phyloP scores from a whole-genome alignment of 192 early-diverging fungal genomes.

The Coemansia sp. region DNA sequence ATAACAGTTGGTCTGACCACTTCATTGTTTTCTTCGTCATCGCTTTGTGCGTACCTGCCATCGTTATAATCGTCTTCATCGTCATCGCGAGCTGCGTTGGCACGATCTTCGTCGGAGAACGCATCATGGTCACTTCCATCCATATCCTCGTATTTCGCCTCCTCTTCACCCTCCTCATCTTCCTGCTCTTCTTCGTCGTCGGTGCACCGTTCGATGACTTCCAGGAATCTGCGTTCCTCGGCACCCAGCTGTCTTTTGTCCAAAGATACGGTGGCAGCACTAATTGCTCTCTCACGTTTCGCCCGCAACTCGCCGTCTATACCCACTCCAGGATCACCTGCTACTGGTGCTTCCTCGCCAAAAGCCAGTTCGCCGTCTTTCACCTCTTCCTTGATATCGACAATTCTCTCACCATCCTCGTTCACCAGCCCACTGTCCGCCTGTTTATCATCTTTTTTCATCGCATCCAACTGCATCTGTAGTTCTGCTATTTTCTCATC shows the following conservation, averaged over 20 bases:
- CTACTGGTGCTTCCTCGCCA: conserved; percentile 1
- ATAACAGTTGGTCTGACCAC: neutral
- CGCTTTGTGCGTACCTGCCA: neutral
- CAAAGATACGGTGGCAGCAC: neutral
- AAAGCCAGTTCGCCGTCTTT: conserved; percentile 12
- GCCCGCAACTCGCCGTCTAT: conserved; percentile 2
- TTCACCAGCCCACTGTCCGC: conserved; percentile 19
- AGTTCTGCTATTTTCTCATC: conserved; percentile 22
- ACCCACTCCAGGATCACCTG: neutral
- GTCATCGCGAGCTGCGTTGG: conserved; percentile 37
- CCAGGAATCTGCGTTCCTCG: conserved; percentile 16
- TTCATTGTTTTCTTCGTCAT: neutral
- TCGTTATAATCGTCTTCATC: conserved; percentile 54
- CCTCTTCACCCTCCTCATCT: conserved; percentile 1
- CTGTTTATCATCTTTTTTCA: conserved; percentile 16
- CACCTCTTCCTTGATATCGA: conserved; percentile 55
- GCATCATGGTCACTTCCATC: conserved; percentile 27
- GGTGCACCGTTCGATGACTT: neutral
- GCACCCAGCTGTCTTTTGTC: conserved; percentile 8
- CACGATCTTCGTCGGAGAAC: conserved; percentile 46
- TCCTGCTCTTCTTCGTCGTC: neutral
- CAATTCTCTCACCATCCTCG: conserved; percentile 52
- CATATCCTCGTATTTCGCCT: neutral
- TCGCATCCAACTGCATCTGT: conserved; percentile 11
- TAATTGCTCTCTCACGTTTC: conserved; percentile 25